A percentile compares a stretch with the other conserved stretches of the same genome.
These are phyloP conservation scores for Boletus vinaceobasis DNA, from an alignment of 768 basidiomycete genomes.

Conservation along the genomic window DNA sequence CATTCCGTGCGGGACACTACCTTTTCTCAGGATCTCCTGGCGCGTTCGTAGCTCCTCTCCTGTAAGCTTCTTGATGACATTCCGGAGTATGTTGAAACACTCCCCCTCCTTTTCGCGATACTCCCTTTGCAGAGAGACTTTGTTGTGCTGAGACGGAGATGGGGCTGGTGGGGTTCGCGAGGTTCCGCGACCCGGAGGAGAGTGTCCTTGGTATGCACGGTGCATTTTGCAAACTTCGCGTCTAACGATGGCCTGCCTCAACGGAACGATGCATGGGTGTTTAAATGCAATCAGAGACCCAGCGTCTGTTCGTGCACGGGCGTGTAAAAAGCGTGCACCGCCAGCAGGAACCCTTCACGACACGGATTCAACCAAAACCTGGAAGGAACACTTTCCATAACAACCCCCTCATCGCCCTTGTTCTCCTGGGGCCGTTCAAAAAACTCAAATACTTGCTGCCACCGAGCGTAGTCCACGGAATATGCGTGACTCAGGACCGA, in stretches of 20 bases:
- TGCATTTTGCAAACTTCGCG: neutral
- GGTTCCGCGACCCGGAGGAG: neutral
- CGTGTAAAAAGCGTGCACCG: too few relatives aligned
- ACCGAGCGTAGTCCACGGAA: too few relatives aligned
- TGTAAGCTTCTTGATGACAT: conserved; percentile 11
- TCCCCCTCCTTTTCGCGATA: conserved; percentile 25
- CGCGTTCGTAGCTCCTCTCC: conserved; percentile 13
- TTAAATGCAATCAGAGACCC: neutral
- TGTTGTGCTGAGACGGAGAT: conserved; percentile 8
- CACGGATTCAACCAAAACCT: too few relatives aligned
- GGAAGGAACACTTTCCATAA: too few relatives aligned
- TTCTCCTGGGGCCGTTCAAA: too few relatives aligned
- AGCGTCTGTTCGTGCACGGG: too few relatives aligned
- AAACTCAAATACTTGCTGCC: too few relatives aligned
- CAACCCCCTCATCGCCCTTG: too few relatives aligned
- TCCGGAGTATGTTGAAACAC: conserved; percentile 16
- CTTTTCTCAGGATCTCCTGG: conserved; percentile 18
- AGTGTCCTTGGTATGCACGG: neutral
- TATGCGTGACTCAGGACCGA: too few relatives aligned
- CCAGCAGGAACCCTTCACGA: too few relatives aligned
- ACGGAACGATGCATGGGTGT: neutral
- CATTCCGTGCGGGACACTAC: neutral
- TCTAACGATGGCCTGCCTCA: neutral
- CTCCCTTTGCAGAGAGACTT: conserved; percentile 11
- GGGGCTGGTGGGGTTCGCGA: too few relatives aligned